These are phyloP conservation scores for Lentithecium fluviatile DNA, from an alignment of 495 filamentous ascomycete genomes.

Conservation along the genomic window DNA sequence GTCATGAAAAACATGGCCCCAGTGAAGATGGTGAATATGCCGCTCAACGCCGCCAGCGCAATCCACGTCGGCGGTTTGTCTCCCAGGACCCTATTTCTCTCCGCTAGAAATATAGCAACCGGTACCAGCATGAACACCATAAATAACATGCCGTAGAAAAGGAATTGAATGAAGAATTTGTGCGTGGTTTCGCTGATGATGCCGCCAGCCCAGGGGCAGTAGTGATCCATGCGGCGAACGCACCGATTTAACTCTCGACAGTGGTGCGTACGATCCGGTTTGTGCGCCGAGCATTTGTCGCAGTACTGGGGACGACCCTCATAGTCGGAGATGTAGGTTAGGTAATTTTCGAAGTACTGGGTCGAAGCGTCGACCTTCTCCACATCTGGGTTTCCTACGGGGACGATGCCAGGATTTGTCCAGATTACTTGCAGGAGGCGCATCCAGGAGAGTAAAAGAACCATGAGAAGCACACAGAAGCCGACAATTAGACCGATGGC, in stretches of 20 bases:
- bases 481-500: conserved; percentile 24
- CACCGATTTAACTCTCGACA: conserved; percentile 75
- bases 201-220: conserved; percentile 90
- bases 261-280: conserved; percentile 81
- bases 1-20: conserved; percentile 72
- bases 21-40: conserved; percentile 76
- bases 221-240: conserved; percentile 87
- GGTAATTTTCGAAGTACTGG: conserved; percentile 65
- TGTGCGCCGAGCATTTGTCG: conserved; percentile 75
- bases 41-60: conserved; percentile 54
- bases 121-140: conserved; percentile 63
- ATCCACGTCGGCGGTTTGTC: conserved; percentile 52
- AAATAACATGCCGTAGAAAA: conserved; percentile 66
- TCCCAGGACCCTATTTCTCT: conserved; percentile 37
- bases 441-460: conserved; percentile 19
- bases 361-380: conserved; percentile 12
- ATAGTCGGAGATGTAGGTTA: conserved; percentile 76
- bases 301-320: conserved; percentile 82
- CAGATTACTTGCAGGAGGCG: conserved; percentile 33
- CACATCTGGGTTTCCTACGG: conserved; percentile 7
- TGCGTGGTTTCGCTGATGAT: conserved; percentile 80
- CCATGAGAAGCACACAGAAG: conserved; percentile 30
- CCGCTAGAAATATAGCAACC: conserved; percentile 55
- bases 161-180: conserved; percentile 89
- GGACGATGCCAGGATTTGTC: conserved; percentile 30